Conservation (phyloP, 805 yeast genomes). For the Yueomyces sinensis region DNA sequence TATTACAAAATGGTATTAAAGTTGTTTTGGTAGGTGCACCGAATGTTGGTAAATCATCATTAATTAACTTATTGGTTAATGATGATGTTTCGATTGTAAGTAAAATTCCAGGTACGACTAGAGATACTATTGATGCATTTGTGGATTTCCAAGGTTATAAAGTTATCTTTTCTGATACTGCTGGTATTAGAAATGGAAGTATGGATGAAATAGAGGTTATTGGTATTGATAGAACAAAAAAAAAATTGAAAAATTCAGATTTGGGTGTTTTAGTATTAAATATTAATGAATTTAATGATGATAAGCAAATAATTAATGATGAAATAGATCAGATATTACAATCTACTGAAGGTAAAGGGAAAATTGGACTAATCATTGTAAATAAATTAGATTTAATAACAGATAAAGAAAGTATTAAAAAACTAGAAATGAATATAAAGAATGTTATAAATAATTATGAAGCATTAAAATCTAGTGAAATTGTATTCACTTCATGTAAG, state of each 20-base stretch:
- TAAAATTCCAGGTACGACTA: constrained; percentile 83
- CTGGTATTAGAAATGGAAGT: constrained; percentile 47
- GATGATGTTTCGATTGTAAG: constrained; percentile 87
- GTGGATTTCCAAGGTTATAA: constrained; percentile 76
- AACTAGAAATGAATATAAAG: constrained; percentile 12
- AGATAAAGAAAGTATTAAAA: constrained; percentile 7
- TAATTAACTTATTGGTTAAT: constrained; percentile 61
- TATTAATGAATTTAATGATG: no score
- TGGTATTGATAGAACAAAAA: constrained; percentile 71
- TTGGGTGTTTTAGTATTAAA: constrained; percentile 46
- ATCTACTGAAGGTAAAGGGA: constrained; percentile 4
- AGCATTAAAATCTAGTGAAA: neutral
- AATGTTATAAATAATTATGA: no score
- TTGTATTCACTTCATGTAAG: neutral
- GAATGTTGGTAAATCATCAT: constrained; percentile 89
- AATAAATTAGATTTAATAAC: constrained; percentile 47
- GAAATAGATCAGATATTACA: constrained; percentile 24
- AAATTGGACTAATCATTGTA: constrained; percentile 29
- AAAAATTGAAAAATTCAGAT: constrained; percentile 48
- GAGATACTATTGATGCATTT: constrained; percentile 76
- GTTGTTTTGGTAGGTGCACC: constrained; percentile 79
- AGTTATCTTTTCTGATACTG: constrained; percentile 80
- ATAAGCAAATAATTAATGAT: constrained; percentile 14
- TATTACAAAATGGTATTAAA: constrained; percentile 60
- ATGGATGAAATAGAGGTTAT: constrained; percentile 55